Conservation (phyloP, 257 asterid genomes). For the Buddleja alternifolia region DNA sequence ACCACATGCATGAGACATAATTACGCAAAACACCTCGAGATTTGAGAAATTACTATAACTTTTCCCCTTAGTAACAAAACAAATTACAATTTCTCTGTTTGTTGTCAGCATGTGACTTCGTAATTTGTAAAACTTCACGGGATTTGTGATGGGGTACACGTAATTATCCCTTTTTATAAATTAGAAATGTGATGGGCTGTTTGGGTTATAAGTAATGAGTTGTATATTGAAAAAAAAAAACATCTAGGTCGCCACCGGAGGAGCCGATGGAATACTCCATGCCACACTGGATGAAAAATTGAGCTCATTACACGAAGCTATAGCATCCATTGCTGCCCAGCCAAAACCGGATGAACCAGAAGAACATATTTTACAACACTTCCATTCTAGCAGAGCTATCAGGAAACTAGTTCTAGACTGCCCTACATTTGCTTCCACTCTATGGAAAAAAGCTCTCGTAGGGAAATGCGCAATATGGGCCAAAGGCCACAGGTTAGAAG, state of each 20-base stretch:
- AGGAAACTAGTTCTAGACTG: slow-evolving; percentile 76
- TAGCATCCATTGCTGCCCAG: slow-evolving; percentile 65
- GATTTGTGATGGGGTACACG: no score
- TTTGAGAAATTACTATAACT: no score
- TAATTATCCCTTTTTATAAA: no score
- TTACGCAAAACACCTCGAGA: no score
- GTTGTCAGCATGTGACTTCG: no score
- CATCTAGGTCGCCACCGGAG: slow-evolving; percentile 73
- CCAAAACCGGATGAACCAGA: slow-evolving; percentile 59
- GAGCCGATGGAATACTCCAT: slow-evolving; percentile 68
- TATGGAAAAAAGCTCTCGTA: slow-evolving; percentile 77
- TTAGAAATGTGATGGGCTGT: no score
- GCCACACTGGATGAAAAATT: slow-evolving; percentile 65
- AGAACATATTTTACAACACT: slow-evolving; percentile 71
- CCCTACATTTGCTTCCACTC: slow-evolving; percentile 70
- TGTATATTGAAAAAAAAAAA: slow-evolving; percentile 14
- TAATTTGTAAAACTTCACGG: no score
- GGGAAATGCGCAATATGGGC: slow-evolving; percentile 73
- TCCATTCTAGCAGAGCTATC: slow-evolving; percentile 80
- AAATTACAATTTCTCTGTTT: no score
- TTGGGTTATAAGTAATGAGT: background rate
- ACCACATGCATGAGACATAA: no score
- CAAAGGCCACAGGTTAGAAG: slow-evolving; percentile 81
- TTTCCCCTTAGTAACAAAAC: no score
- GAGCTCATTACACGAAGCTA: slow-evolving; percentile 52